Evolutionary conservation across 441 rosid species (phyloP).

Genomic region (Corymbia citriodora): DNA sequence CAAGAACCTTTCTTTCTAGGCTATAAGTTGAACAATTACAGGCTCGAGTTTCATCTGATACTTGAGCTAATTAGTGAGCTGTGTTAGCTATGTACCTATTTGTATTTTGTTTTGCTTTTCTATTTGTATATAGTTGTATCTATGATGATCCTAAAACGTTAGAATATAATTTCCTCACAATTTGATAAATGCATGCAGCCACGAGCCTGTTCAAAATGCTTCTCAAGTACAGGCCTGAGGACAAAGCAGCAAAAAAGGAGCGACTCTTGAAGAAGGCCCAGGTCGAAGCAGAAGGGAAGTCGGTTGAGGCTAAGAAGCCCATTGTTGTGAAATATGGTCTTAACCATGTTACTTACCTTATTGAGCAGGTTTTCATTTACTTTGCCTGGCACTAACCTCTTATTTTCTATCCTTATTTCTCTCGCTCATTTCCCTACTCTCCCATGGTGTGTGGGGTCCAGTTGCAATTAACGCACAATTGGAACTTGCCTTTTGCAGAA

Average conservation of each 20-base stretch:
- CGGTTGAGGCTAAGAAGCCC: slow-evolving; percentile 74
- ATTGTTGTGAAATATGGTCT: slow-evolving; percentile 84
- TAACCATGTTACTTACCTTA: slow-evolving; percentile 83
- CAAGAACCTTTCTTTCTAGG: not conserved
- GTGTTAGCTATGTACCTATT: not conserved
- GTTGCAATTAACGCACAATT: not conserved
- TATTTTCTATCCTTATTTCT: not conserved
- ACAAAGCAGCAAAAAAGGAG: slow-evolving; percentile 79
- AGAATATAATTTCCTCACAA: not conserved
- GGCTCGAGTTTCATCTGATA: not conserved
- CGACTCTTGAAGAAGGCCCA: slow-evolving; percentile 75
- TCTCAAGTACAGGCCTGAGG: slow-evolving; percentile 88
- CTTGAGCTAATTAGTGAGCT: not conserved
- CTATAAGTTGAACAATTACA: not conserved
- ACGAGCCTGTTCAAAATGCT: slow-evolving; percentile 67
- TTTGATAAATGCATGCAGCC: slow-evolving; percentile 30
- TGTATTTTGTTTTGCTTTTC: not conserved
- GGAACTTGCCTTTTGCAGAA: not conserved
- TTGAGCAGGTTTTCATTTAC: slow-evolving; percentile 46
- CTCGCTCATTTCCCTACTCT: not conserved
- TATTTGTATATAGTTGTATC: not conserved
- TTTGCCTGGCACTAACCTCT: not conserved
- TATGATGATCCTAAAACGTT: not conserved
- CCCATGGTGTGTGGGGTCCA: not conserved
- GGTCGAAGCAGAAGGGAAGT: slow-evolving; percentile 77